Evolutionary conservation across 2,329 filamentous ascomycete species (phyloP), one percentile per base, ranked within the genome.

Genomic region (Colletotrichum sp.): DNA sequence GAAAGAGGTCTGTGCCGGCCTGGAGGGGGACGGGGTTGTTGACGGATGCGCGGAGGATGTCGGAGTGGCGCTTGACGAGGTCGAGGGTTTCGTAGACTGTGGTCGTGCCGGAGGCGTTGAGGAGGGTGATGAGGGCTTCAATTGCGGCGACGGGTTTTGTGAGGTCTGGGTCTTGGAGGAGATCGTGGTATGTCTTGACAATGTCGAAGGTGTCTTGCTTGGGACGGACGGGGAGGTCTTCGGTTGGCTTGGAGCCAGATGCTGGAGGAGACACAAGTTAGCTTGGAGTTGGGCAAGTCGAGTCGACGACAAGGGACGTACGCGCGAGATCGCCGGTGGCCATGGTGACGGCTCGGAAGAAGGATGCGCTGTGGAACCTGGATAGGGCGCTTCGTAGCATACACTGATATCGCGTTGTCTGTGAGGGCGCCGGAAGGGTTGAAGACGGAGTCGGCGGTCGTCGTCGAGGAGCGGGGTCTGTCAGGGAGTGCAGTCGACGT

Each of bases 131-230:
- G 75, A 99, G 90, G 32, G 96, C 93, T 86, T 98, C 95, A 82
- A 98, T 98, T 75, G 96, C 96, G 24, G 97, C 97, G 71, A 99
- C 95, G 77, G 97, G 96, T 92, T 98, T 98, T 43, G 96, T 98
- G 69, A 98, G 90, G 77, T 98, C 95, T 13, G 94, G 90, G 83
- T 98, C 96, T 76, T 85, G 83, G 66, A 92, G 89, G 75, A 92
- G 87, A 75, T 85, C 84, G 78, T 87, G 84, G 82, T 92, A 92
- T 26, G 88, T 88, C 30, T 85, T 83, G 75, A 92, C 90, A 79
- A 92, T 91, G 82, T 87, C 84, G 73, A 86, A 86, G 62, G 30
- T 74, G 64, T 81, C 79, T 18, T 79, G 18, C 16, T 79, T 79
- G 61, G 56, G 78, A 75, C 78, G 80, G 60, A 80, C 67, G n/a